A percentile compares a stretch with the other conserved stretches of the same genome.
phyloP scores from a whole-genome alignment of 176 grass and related monocot species.

The Avena eriantha region DNA sequence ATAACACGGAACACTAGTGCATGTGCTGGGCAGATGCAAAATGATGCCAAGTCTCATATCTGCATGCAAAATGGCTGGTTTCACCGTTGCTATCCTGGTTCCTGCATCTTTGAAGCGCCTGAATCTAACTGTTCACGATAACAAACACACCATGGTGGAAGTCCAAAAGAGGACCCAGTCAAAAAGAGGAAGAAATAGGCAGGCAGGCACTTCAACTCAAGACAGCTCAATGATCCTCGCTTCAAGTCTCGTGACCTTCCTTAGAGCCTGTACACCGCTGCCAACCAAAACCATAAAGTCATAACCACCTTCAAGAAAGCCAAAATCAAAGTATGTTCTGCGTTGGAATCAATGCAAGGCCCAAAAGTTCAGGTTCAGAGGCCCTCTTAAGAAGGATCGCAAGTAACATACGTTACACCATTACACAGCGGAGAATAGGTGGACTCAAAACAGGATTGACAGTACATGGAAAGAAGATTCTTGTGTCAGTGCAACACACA shows the following conservation, averaged over 20 bases:
- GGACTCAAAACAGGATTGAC: neutral
- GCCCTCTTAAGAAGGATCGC: neutral
- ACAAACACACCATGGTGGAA: neutral
- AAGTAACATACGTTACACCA: neutral
- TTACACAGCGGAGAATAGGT: neutral
- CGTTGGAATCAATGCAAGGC: neutral
- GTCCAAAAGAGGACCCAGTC: neutral
- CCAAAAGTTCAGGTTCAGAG: neutral
- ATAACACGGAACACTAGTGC: neutral
- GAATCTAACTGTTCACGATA: neutral
- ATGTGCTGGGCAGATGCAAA: neutral
- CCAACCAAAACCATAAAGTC: conserved; percentile 10
- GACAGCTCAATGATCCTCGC: neutral
- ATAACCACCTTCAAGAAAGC: conserved; percentile 1
- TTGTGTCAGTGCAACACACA: neutral
- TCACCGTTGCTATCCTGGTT: neutral
- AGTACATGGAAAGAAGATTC: too few relatives aligned
- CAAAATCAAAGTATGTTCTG: neutral
- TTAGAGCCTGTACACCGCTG: neutral
- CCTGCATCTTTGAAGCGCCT: neutral
- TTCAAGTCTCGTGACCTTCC: conserved; percentile 1
- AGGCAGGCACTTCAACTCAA: neutral
- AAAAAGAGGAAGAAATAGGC: neutral
- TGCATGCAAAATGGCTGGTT: neutral
- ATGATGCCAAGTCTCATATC: neutral